A percentile compares a stretch with the other conserved stretches of the same genome.
Conservation (phyloP, 805 yeast genomes). For the Candida dajiaensis region DNA sequence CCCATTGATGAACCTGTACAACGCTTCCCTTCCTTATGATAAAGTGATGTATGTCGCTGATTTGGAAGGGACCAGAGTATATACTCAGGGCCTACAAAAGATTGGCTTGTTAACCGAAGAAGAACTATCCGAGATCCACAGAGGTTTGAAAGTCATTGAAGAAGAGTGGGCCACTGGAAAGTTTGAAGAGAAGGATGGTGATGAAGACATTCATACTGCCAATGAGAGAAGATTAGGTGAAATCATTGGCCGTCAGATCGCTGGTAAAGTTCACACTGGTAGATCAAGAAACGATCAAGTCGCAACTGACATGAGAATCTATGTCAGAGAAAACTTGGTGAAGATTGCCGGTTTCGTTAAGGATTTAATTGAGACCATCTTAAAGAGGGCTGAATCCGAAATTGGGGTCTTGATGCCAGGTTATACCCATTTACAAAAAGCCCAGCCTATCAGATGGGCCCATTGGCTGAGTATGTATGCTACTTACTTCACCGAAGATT, state of each 20-base stretch:
- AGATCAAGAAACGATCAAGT: slow-evolving; percentile 98
- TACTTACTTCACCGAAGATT: slow-evolving; percentile 88
- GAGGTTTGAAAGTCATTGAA: slow-evolving; percentile 67
- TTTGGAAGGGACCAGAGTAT: slow-evolving; percentile 88
- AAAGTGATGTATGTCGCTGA: slow-evolving; percentile 93
- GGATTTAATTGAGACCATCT: slow-evolving; percentile 59
- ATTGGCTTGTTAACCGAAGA: slow-evolving; percentile 65
- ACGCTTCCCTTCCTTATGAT: slow-evolving; percentile 95
- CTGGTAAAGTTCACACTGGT: slow-evolving; percentile 99
- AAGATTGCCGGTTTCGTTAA: slow-evolving; percentile 51
- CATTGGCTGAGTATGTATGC: slow-evolving; percentile 96
- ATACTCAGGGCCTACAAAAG: slow-evolving; percentile 80
- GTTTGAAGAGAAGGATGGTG: slow-evolving; percentile 78
- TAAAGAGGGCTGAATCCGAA: slow-evolving; percentile 75
- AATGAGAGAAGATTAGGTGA: slow-evolving; percentile 98
- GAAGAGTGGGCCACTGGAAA: slow-evolving; percentile 72
- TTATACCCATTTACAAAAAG: slow-evolving; percentile 96
- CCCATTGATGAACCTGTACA: slow-evolving; percentile 95
- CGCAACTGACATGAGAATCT: slow-evolving; percentile 97
- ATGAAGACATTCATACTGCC: slow-evolving; percentile 98
- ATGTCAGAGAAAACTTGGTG: slow-evolving; percentile 70
- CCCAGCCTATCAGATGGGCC: slow-evolving; percentile 98
- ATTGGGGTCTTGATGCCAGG: slow-evolving; percentile 97
- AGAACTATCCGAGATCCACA: slow-evolving; percentile 77
- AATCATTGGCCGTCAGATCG: slow-evolving; percentile 84